Evolutionary conservation across 2,329 filamentous ascomycete species (phyloP), one percentile per base, ranked within the genome.

Genomic region (Ophiostoma populinum): DNA sequence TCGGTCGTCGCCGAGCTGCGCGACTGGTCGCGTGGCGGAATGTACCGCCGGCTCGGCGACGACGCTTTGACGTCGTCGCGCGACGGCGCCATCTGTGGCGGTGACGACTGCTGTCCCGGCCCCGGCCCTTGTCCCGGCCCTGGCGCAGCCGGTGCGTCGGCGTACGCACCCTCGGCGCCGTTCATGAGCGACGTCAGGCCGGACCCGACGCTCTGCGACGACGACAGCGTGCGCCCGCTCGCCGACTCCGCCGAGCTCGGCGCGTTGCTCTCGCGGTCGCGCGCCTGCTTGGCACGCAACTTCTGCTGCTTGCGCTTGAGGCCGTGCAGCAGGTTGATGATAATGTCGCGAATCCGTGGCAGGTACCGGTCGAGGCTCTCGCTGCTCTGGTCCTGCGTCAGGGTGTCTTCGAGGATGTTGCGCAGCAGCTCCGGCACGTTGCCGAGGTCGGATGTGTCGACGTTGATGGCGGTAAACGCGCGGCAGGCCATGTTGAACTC

Each of bases 401-500:
- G 66, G 2, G 90, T 98, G 38, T 92, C 81, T 56, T 98, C 90
- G 36, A 98, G 69, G 38, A 98, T 95, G 40, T 76, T 75, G 47
- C 90, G 75, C 43, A 98, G 60, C 40, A 86, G 64, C 53, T 98
- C 90, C 6, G 90, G 90, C 3, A 98, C 90, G 46, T 93, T 93
- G 38, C 90, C 90, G 10, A 98, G 66, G 54, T 98, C 90, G 18
- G 75, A 72, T 2, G 86, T 94, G 49, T 98, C 90, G 43, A 98
- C 90, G 42, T 92, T 90, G 50, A 98, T 98, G 39, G 86, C 83
- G 49, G 82, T 83, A 57, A 98, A 98, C 42, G 90, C 87, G 37
- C 90, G 79, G 55, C 87, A 95, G 19, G 90, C 90, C 62, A 98
- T 90, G 58, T 98, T 98, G 67, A 98, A 98, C 57, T 98, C 90